A percentile compares a stretch with the other conserved stretches of the same genome.
Conservation (phyloP, 2,329 filamentous ascomycete genomes). For the Chaetomium olivaceum region DNA sequence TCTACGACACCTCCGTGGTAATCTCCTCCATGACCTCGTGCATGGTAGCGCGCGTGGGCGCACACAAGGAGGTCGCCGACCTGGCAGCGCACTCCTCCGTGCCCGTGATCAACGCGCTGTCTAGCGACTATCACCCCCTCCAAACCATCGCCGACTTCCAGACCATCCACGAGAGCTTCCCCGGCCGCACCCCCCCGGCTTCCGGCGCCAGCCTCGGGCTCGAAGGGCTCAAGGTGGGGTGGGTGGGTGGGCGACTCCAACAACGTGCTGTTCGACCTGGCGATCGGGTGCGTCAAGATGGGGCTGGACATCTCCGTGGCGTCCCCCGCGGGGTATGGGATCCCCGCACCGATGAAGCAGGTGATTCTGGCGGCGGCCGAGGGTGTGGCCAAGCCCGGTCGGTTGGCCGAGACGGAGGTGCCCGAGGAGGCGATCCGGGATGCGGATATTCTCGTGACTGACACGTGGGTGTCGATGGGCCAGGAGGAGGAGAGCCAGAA, state of each 20-base stretch:
- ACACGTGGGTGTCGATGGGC: slow-evolving; percentile 98
- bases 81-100: slow-evolving; percentile 73
- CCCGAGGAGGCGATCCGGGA: slow-evolving; percentile 84
- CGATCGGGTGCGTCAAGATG: slow-evolving; percentile 82
- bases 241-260: slow-evolving; percentile 97
- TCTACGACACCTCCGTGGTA: slow-evolving; percentile 89
- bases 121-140: slow-evolving; percentile 87
- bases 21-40: slow-evolving; percentile 91
- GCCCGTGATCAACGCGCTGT: slow-evolving; percentile 84
- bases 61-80: slow-evolving; percentile 71
- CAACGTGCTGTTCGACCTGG: slow-evolving; percentile 93
- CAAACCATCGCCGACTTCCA: slow-evolving; percentile 94
- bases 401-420: slow-evolving; percentile 70
- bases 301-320: slow-evolving; percentile 86
- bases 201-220: slow-evolving; percentile 58
- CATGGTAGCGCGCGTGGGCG: slow-evolving; percentile 77
- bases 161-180: slow-evolving; percentile 80
- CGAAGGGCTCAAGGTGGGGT: slow-evolving; percentile 85
- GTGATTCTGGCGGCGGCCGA: slow-evolving; percentile 67
- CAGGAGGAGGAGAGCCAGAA: slow-evolving; percentile 83
- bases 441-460: slow-evolving; percentile 89
- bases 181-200: slow-evolving; percentile 42
- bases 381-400: slow-evolving; percentile 60
- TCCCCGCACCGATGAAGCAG: slow-evolving; percentile 71
- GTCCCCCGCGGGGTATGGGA: slow-evolving; percentile 80